These are phyloP conservation scores for Lactifluus volemus DNA, from an alignment of 768 basidiomycete genomes.

Conservation along the genomic window DNA sequence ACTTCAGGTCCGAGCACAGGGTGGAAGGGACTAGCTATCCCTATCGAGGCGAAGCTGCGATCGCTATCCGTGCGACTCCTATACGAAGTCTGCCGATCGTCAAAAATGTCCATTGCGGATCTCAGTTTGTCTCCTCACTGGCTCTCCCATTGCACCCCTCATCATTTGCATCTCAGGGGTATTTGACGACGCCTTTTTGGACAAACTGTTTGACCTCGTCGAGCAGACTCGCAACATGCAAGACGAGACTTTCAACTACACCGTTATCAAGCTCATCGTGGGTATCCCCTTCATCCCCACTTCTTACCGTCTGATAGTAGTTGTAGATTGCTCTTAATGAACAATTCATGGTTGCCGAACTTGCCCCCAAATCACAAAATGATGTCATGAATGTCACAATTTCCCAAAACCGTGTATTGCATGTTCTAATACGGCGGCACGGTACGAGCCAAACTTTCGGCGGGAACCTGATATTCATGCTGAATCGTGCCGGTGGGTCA, in stretches of 20 bases:
- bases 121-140: conserved; percentile 46
- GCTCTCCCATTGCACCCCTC: background rate
- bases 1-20: conserved; percentile 27
- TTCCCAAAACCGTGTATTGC: conserved; percentile 64
- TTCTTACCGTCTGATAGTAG: conserved; percentile 8
- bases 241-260: conserved; percentile 92
- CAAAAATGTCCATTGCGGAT: conserved; percentile 70
- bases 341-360: conserved; percentile 92
- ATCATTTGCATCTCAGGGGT: conserved; percentile 38
- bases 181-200: conserved; percentile 79
- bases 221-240: conserved; percentile 83
- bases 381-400: conserved; percentile 20
- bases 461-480: conserved; percentile 98
- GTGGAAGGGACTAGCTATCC: conserved; percentile 35
- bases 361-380: conserved; percentile 26
- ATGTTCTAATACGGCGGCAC: conserved; percentile 74
- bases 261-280: conserved; percentile 90
- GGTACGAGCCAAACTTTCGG: conserved; percentile 92
- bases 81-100: conserved; percentile 91
- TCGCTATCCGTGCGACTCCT: conserved; percentile 63
- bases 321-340: conserved; percentile 85
- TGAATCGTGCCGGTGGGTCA: conserved; percentile 83
- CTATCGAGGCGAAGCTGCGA: conserved; percentile 79
- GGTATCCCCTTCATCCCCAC: conserved; percentile 24
- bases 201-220: conserved; percentile 85